Percentiles rank a stretch among this genome's conserved stretches.
Evolutionary conservation across 441 rosid genomes (phyloP).

Genomic region (Gossypium trilobum): DNA sequence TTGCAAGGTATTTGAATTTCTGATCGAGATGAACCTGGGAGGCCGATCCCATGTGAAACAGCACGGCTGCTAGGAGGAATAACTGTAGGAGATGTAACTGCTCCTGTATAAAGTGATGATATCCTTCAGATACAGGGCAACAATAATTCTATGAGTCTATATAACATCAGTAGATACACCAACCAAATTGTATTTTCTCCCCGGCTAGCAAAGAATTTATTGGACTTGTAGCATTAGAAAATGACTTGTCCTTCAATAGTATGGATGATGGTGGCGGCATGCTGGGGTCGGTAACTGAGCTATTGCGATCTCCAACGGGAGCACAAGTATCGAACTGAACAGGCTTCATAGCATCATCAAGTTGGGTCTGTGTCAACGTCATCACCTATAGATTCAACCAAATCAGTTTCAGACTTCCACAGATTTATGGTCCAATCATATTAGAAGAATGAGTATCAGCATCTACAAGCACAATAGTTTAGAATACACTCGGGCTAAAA

Average conservation of each 20-base stretch:
- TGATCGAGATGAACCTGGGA: conserved; percentile 40
- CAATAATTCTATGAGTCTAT: background rate
- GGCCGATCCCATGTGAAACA: conserved; percentile 52
- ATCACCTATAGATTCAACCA: conserved; percentile 47
- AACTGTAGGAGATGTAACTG: conserved; percentile 75
- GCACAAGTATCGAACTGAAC: conserved; percentile 53
- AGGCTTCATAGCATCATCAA: conserved; percentile 87
- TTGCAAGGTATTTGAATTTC: conserved; percentile 40
- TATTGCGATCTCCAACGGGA: conserved; percentile 54
- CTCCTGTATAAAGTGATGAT: conserved; percentile 45
- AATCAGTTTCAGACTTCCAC: conserved; percentile 9
- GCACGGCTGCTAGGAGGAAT: conserved; percentile 44
- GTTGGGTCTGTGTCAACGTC: conserved; percentile 74
- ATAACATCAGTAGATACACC: conserved; percentile 14
- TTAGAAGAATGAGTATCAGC: background rate
- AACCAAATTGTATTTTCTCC: conserved; percentile 95
- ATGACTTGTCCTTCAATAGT: conserved; percentile 49
- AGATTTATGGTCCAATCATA: background rate
- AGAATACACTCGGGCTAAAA: background rate
- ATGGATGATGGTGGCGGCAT: conserved; percentile 44
- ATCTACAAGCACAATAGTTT: background rate
- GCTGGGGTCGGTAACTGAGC: conserved; percentile 41
- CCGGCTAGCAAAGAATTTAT: conserved; percentile 80
- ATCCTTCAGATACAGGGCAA: conserved; percentile 6
- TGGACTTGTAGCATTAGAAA: conserved; percentile 56